Conservation (phyloP, 2,329 filamentous ascomycete species). For the Fusarium humuli region DNA sequence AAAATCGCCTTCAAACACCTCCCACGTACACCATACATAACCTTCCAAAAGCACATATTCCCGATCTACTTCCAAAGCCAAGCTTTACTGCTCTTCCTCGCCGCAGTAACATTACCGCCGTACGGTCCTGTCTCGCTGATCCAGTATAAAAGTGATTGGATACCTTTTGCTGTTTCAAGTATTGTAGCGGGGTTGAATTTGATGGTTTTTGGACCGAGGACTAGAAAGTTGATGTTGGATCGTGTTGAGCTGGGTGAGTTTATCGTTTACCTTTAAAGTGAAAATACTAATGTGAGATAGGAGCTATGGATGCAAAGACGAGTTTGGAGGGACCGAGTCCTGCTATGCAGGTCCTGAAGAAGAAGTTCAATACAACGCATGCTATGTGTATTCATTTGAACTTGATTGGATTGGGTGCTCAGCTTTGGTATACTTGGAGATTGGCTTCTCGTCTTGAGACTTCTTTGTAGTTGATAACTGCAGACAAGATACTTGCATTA, state of each 20-base stretch:
- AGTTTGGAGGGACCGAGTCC: conserved; percentile 25
- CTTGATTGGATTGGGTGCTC: conserved; percentile 50
- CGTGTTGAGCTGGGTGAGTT: conserved; percentile 41
- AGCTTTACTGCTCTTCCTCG: conserved; percentile 50
- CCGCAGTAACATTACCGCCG: conserved; percentile 51
- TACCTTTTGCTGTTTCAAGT: conserved; percentile 51
- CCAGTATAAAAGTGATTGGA: conserved; percentile 47
- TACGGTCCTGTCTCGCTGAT: conserved; percentile 48
- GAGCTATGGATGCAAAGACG: conserved; percentile 17
- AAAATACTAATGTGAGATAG: conserved; percentile 21
- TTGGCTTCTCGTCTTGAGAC: conserved; percentile 37
- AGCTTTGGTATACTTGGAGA: conserved; percentile 49
- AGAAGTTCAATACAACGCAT: conserved; percentile 51
- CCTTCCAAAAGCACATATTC: conserved; percentile 56
- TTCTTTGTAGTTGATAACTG: neutral
- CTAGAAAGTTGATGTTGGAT: conserved; percentile 46
- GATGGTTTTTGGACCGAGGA: conserved; percentile 53
- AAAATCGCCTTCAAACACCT: conserved; percentile 52
- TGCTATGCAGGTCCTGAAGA: conserved; percentile 42
- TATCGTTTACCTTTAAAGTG: no score
- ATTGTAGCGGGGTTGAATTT: conserved; percentile 51
- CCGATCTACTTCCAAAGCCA: conserved; percentile 56
- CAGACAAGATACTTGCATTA: neutral
- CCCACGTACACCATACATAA: conserved; percentile 52
- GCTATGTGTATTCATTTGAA: conserved; percentile 59